These are phyloP conservation scores for Fraxinus floribunda DNA, from an alignment of 305 asterid genomes.

Conservation along the genomic window DNA sequence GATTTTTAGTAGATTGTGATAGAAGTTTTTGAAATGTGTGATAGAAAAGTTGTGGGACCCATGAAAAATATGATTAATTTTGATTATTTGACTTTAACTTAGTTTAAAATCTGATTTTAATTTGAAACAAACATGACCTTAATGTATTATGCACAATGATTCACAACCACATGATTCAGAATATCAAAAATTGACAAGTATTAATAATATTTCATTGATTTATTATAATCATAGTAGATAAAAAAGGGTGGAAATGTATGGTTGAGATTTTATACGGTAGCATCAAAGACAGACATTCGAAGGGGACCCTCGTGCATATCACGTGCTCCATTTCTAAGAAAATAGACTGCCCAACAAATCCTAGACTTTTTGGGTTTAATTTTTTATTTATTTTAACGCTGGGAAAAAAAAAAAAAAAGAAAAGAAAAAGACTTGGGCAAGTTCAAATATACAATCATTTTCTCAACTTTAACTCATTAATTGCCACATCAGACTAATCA, in stretches of 20 bases:
- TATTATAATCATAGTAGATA: not conserved
- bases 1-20: no score
- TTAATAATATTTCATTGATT: constrained; percentile 13
- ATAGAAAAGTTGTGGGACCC: no score
- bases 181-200: constrained; percentile 18
- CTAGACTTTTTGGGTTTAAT: no score
- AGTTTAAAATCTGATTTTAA: no score
- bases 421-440: no score
- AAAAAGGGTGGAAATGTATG: not conserved
- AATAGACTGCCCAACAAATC: constrained; percentile 22
- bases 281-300: constrained; percentile 31
- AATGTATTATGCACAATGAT: no score
- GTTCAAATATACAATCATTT: not conserved
- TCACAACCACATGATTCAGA: not conserved
- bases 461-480: not conserved
- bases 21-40: no score
- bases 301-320: constrained; percentile 28
- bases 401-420: no score
- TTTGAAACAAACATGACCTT: no score
- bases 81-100: no score
- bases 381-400: no score
- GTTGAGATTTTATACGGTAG: not conserved
- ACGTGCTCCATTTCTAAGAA: constrained; percentile 20
- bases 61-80: no score
- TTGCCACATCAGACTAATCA: not conserved